A percentile compares a stretch with the other conserved stretches of the same genome.
phyloP scores from a whole-genome alignment of 192 early-diverging fungal species.

The Podila minutissima region DNA sequence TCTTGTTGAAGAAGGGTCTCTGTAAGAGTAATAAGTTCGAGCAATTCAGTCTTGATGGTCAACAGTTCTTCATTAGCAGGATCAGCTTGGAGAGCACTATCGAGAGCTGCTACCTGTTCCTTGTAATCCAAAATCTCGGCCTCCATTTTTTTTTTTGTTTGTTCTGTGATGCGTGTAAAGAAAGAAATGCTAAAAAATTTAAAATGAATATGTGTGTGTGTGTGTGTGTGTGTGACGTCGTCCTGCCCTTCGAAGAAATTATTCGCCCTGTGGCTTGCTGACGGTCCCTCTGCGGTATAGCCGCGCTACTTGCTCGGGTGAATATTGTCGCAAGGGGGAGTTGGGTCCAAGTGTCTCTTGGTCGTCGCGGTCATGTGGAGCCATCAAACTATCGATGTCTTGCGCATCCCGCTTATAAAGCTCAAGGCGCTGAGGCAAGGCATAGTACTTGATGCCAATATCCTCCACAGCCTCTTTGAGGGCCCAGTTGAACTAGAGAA shows the following conservation, averaged over 20 bases:
- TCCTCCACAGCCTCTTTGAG: conserved; percentile 48
- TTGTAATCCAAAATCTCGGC: conserved; percentile 51
- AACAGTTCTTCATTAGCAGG: conserved; percentile 74
- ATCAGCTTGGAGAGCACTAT: conserved; percentile 72
- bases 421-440: conserved; percentile 36
- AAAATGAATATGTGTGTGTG: no score
- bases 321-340: conserved; percentile 31
- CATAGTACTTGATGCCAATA: conserved; percentile 45
- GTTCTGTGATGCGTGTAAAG: no score
- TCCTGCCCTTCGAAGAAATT: no score
- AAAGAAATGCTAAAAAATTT: no score
- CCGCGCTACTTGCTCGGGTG: conserved; percentile 35
- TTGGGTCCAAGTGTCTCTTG: conserved; percentile 12
- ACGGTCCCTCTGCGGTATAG: conserved; percentile 31
- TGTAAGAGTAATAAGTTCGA: conserved; percentile 74
- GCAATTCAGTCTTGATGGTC: conserved; percentile 72
- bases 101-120: conserved; percentile 78
- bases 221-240: no score
- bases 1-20: conserved; percentile 52
- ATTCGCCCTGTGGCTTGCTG: conserved; percentile 24
- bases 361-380: not conserved
- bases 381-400: conserved; percentile 3
- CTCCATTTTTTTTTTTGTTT: not conserved
- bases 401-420: conserved; percentile 20
- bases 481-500: conserved; percentile 37